Evolutionary conservation across 1,284 basidiomycete genomes (phyloP).

Genomic region (Cutaneotrichosporon dermatis): DNA sequence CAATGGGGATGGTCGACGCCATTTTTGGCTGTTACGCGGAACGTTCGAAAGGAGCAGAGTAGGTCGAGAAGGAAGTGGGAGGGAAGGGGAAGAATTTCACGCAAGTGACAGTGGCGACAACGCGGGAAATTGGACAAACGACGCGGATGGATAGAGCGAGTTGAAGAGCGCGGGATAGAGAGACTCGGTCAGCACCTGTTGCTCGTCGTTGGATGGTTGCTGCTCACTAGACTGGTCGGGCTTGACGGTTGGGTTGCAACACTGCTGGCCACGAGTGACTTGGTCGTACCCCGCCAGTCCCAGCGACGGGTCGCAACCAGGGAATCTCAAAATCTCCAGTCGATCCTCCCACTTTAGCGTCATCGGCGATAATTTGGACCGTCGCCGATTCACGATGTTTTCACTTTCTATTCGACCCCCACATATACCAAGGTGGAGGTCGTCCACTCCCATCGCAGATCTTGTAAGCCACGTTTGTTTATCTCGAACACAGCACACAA

Average conservation of each 20-base stretch:
- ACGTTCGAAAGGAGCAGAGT: neutral
- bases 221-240: conserved; percentile 17
- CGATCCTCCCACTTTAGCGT: no score
- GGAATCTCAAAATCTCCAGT: no score
- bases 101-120: no score
- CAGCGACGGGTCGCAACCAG: no score
- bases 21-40: conserved; percentile 52
- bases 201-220: neutral
- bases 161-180: neutral
- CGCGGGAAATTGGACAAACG: neutral
- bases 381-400: no score
- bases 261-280: neutral
- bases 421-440: no score
- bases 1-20: conserved; percentile 78
- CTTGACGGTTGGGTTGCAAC: conserved; percentile 14
- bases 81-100: neutral
- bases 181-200: conserved; percentile 11
- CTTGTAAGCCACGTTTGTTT: no score
- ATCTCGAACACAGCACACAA: no score
- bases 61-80: neutral
- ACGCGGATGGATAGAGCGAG: neutral
- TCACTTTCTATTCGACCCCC: no score
- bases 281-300: neutral
- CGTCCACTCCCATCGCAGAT: no score
- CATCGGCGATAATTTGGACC: no score